These are phyloP conservation scores for Boletus pseudo-olivaceus DNA, from an alignment of 768 basidiomycete genomes.

Conservation along the genomic window DNA sequence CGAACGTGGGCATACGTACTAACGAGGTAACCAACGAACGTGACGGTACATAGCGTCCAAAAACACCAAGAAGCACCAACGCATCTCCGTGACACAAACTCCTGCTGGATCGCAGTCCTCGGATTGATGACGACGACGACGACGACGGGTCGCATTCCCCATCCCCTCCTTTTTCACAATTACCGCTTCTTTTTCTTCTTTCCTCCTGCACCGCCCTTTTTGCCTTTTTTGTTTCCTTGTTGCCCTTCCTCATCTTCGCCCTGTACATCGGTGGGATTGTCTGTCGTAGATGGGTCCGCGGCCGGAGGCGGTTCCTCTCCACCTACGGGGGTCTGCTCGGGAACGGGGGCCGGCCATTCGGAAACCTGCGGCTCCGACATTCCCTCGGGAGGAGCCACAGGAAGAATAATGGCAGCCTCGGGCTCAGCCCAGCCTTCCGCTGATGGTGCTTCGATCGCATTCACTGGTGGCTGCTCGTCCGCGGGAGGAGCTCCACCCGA, in stretches of 20 bases:
- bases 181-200: constrained; percentile 18
- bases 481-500: not conserved
- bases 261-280: not conserved
- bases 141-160: not conserved
- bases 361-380: not conserved
- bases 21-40: constrained; percentile 1
- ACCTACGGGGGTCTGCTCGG: not conserved
- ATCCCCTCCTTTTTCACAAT: not conserved
- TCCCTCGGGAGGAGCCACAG: not conserved
- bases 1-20: not conserved
- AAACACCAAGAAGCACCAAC: not conserved
- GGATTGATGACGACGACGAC: not conserved
- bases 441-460: not conserved
- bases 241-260: constrained; percentile 6
- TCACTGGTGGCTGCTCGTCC: not conserved
- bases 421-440: not conserved
- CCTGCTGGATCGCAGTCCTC: constrained; percentile 2
- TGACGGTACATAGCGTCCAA: not conserved
- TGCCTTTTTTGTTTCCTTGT: not conserved
- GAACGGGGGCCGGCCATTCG: not conserved
- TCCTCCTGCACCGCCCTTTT: not conserved
- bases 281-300: constrained; percentile 9
- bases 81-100: not conserved
- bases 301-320: not conserved
- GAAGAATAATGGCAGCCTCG: not conserved